Percentiles rank a stretch among this genome's conserved stretches.
Conservation (phyloP, 1,139 yeast genomes). For the Saccharomyces hybrid region DNA sequence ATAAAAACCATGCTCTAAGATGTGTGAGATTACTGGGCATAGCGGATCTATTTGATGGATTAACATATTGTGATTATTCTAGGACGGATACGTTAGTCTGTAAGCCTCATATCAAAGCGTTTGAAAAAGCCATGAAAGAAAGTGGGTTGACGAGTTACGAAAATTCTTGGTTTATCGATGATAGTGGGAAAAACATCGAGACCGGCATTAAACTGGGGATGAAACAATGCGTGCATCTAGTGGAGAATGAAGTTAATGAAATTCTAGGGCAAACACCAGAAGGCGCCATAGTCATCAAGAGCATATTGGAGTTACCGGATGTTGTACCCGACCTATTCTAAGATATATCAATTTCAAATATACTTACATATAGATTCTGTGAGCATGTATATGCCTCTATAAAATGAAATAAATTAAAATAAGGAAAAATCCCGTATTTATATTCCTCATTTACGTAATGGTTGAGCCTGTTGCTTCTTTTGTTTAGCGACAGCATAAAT, state of each 20-base stretch:
- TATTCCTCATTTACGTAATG: slow-evolving; percentile 7
- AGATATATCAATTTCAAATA: slow-evolving; percentile 35
- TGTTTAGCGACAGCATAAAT: slow-evolving; percentile 93
- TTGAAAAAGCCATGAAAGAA: slow-evolving; percentile 49
- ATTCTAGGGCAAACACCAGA: slow-evolving; percentile 34
- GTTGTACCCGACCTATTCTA: slow-evolving; percentile 44
- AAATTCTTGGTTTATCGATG: slow-evolving; percentile 70
- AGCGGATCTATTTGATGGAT: slow-evolving; percentile 87
- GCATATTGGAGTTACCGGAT: slow-evolving; percentile 41
- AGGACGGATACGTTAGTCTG: slow-evolving; percentile 56
- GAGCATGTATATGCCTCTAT: background rate
- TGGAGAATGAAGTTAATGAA: slow-evolving; percentile 37
- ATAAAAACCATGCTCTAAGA: slow-evolving; percentile 75
- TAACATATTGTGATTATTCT: slow-evolving; percentile 82
- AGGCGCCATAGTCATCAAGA: slow-evolving; percentile 39
- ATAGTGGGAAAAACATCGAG: slow-evolving; percentile 56
- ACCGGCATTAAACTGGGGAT: slow-evolving; percentile 41
- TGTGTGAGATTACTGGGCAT: slow-evolving; percentile 73
- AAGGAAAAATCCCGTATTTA: background rate
- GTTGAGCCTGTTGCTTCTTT: slow-evolving; percentile 40
- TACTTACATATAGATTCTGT: background rate
- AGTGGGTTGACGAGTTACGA: slow-evolving; percentile 49
- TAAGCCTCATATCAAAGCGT: slow-evolving; percentile 69
- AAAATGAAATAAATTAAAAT: background rate
- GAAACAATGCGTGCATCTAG: slow-evolving; percentile 36